These are phyloP conservation scores for Citrus reticulata DNA, from an alignment of 345 rosid species.

Conservation along the genomic window DNA sequence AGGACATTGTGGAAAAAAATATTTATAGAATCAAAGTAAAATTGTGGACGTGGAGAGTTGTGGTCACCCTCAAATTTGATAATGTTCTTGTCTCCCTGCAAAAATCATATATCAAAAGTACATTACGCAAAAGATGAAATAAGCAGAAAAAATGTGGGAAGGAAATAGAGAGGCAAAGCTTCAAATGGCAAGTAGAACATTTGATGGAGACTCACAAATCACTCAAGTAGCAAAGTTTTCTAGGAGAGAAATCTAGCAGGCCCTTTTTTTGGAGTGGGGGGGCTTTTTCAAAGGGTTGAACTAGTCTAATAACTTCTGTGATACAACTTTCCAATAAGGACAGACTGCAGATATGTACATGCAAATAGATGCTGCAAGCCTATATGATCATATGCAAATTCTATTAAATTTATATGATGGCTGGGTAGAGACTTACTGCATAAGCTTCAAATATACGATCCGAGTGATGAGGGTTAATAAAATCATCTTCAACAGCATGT, in stretches of 20 bases:
- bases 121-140: conserved; percentile 11
- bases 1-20: conserved; percentile 95
- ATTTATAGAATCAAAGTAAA: conserved; percentile 91
- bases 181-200: background rate
- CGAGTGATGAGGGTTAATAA: conserved; percentile 88
- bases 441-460: conserved; percentile 80
- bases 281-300: background rate
- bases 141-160: background rate
- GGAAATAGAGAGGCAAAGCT: background rate
- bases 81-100: conserved; percentile 96
- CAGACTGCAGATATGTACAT: background rate
- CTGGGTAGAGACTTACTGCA: conserved; percentile 39
- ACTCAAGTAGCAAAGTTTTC: background rate
- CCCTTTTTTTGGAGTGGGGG: too few relatives aligned
- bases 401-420: background rate
- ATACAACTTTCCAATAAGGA: background rate
- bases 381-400: background rate
- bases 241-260: background rate
- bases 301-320: background rate
- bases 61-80: conserved; percentile 99
- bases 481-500: conserved; percentile 87
- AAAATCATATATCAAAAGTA: conserved; percentile 14
- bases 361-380: conserved; percentile 4
- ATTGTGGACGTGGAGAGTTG: conserved; percentile 93
- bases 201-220: background rate